Conservation (phyloP, 805 yeast genomes). For the Candida tibetensis region DNA sequence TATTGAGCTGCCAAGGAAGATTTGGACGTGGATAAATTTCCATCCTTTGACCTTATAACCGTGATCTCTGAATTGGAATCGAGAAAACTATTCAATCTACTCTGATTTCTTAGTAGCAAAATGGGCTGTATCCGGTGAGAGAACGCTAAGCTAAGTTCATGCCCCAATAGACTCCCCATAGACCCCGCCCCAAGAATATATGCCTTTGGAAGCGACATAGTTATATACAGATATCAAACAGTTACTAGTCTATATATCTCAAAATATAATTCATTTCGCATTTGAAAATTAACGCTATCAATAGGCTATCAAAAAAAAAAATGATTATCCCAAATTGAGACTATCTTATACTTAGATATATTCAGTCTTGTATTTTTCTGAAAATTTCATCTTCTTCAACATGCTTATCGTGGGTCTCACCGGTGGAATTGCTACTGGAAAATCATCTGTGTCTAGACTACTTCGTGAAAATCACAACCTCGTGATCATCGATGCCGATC, state of each 20-base stretch:
- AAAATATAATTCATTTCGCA: no score
- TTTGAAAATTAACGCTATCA: no score
- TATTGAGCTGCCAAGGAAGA: slow-evolving; percentile 23
- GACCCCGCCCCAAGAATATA: slow-evolving; percentile 53
- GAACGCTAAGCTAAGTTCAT: slow-evolving; percentile 38
- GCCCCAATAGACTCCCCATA: slow-evolving; percentile 50
- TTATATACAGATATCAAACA: not conserved
- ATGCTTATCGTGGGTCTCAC: slow-evolving; percentile 96
- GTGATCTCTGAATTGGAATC: slow-evolving; percentile 39
- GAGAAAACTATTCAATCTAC: slow-evolving; percentile 40
- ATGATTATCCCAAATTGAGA: no score
- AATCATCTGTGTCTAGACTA: slow-evolving; percentile 76
- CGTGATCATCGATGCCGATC: slow-evolving; percentile 83
- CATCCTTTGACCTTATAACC: slow-evolving; percentile 19
- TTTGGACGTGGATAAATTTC: slow-evolving; percentile 13
- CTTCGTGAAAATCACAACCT: slow-evolving; percentile 50
- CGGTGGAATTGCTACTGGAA: slow-evolving; percentile 97
- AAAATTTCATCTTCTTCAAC: no score
- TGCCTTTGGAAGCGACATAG: slow-evolving; percentile 16
- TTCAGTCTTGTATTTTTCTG: no score
- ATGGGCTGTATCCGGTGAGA: slow-evolving; percentile 41
- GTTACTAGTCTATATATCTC: no score
- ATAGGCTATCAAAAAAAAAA: no score
- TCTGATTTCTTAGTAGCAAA: slow-evolving; percentile 35
- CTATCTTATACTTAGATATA: no score